Evolutionary conservation across 305 asterid genomes (phyloP).

Genomic region (Solanum hybrid): DNA sequence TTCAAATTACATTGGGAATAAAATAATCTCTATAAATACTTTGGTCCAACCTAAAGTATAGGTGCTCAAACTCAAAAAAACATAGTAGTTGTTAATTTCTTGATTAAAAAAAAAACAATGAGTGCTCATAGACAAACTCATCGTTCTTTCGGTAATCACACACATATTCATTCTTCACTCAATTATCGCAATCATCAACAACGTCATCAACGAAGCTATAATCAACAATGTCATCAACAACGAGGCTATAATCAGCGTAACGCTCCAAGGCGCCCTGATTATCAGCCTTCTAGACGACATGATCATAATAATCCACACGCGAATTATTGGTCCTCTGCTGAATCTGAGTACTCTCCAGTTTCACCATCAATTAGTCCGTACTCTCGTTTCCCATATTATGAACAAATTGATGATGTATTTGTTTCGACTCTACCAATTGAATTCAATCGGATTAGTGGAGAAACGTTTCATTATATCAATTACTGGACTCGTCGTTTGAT

Average conservation of each 20-base stretch:
- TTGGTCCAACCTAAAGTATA: neutral
- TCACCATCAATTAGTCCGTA: neutral
- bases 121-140: neutral
- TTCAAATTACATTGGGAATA: neutral
- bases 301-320: neutral
- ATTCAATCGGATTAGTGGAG: neutral
- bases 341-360: neutral
- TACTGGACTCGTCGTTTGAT: neutral
- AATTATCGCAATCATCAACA: neutral
- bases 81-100: neutral
- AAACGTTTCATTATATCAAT: neutral
- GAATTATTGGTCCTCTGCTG: neutral
- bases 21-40: neutral
- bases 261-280: neutral
- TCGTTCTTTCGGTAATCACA: neutral
- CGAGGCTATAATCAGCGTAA: neutral
- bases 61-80: too few species aligned
- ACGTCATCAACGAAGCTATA: neutral
- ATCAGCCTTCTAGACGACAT: neutral
- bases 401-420: neutral
- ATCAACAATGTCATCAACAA: neutral
- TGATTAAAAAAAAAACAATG: neutral
- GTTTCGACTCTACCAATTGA: neutral
- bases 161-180: neutral
- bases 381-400: neutral